Evolutionary conservation across 192 early-diverging fungal species (phyloP).

Genomic region (Linnemannia hyalina): DNA sequence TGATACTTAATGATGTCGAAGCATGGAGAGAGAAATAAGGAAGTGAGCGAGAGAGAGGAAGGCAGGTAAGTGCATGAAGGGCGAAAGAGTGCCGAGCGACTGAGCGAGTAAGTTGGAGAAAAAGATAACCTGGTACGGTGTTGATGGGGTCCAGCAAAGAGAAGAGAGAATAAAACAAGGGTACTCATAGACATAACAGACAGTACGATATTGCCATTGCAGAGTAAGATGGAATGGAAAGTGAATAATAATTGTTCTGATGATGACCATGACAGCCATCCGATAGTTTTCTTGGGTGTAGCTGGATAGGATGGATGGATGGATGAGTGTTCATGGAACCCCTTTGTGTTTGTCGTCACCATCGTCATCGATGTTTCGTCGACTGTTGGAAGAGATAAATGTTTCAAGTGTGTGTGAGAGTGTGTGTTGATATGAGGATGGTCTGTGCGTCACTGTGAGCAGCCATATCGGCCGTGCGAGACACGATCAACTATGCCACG

Average conservation of each 20-base stretch:
- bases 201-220: too few species aligned
- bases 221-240: too few species aligned
- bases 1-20: background rate
- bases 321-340: background rate
- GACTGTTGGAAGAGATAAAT: background rate
- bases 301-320: background rate
- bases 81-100: background rate
- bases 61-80: background rate
- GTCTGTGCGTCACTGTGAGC: background rate
- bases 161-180: background rate
- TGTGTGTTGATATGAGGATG: background rate
- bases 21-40: background rate
- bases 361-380: background rate
- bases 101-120: background rate
- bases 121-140: too few species aligned
- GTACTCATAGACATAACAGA: background rate
- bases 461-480: background rate
- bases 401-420: background rate
- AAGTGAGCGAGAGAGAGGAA: slow-evolving; percentile 5
- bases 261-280: too few species aligned
- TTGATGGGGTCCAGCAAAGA: background rate
- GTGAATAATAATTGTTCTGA: too few species aligned
- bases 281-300: background rate
- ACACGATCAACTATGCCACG: background rate
- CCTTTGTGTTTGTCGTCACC: background rate